These are phyloP conservation scores for Stygiomarasmius scandens DNA, from an alignment of 1,284 basidiomycete species.

Conservation along the genomic window DNA sequence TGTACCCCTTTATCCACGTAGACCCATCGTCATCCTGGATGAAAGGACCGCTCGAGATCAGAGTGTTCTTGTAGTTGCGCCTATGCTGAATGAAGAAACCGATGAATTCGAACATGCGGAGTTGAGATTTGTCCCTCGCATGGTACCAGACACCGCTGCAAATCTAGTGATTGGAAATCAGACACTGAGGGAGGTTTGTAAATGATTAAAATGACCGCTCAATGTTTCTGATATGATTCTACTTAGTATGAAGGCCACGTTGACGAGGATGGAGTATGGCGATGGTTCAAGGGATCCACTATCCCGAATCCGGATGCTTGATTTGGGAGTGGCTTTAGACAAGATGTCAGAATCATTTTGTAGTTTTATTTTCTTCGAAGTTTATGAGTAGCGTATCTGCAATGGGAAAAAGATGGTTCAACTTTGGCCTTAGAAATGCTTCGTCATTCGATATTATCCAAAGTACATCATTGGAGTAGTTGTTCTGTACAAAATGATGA, in stretches of 20 bases:
- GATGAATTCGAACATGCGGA: background rate
- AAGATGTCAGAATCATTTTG: no score
- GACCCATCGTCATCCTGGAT: background rate
- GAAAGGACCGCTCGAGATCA: background rate
- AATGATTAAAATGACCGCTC: background rate
- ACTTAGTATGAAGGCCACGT: background rate
- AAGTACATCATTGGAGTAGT: no score
- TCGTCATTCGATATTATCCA: no score
- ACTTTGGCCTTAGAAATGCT: no score
- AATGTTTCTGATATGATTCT: background rate
- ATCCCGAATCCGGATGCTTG: background rate
- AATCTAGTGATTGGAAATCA: background rate
- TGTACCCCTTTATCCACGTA: background rate
- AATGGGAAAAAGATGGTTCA: no score
- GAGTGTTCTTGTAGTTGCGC: background rate
- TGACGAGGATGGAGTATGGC: background rate
- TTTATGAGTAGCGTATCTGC: no score
- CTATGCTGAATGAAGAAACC: background rate
- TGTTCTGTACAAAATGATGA: no score
- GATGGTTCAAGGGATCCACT: background rate
- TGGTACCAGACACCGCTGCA: background rate
- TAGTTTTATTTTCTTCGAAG: no score
- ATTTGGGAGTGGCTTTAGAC: no score
- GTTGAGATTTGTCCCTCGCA: background rate
- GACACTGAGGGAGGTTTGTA: background rate